A percentile compares a stretch with the other conserved stretches of the same genome.
phyloP scores from a whole-genome alignment of 202 grass and related monocot species.

The Miscanthus sacchariflorus region DNA sequence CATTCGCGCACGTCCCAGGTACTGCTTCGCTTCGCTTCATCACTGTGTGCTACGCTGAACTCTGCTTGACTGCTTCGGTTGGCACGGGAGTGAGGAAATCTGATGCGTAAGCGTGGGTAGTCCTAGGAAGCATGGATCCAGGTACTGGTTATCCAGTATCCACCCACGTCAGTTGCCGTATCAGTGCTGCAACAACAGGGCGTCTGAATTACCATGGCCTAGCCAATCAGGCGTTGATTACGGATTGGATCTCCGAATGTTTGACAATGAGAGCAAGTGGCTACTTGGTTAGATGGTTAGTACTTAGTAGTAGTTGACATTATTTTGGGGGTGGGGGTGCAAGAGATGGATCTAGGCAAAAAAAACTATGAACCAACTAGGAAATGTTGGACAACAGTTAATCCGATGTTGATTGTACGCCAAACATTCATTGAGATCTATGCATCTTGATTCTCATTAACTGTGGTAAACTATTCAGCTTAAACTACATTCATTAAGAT shows the following conservation, averaged over 20 bases:
- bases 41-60: background rate
- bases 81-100: background rate
- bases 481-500: conserved; percentile 1
- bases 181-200: background rate
- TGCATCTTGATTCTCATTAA: background rate
- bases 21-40: background rate
- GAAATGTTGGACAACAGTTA: background rate
- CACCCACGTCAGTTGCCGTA: background rate
- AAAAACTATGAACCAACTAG: background rate
- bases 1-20: conserved; percentile 61
- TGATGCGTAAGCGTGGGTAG: background rate
- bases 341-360: background rate
- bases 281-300: background rate
- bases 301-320: background rate
- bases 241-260: background rate
- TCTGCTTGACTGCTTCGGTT: conserved; percentile 3
- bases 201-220: background rate
- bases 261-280: background rate
- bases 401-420: background rate
- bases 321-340: background rate
- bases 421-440: conserved; percentile 10
- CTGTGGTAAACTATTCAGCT: background rate
- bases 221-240: background rate
- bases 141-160: background rate
- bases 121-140: background rate